Conservation (phyloP, 169 alveolate genomes). For the Cryptosporidium bovis region DNA sequence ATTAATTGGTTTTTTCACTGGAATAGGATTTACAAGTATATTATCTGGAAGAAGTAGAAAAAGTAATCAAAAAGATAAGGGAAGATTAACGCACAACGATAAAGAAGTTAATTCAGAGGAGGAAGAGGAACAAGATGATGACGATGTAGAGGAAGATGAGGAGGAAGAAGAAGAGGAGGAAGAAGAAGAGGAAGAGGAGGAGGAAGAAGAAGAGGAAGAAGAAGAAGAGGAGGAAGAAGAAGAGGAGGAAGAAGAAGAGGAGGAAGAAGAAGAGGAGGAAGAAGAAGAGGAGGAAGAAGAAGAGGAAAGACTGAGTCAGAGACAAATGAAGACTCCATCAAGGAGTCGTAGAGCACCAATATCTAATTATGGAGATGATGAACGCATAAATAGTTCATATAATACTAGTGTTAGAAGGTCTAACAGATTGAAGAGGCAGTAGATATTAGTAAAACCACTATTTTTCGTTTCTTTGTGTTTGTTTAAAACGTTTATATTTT, state of each 20-base stretch:
- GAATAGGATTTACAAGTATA: conserved; percentile 18
- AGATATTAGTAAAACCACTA: not conserved
- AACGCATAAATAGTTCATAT: conserved; percentile 37
- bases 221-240: conserved; percentile 56
- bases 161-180: conserved; percentile 26
- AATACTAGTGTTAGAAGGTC: conserved; percentile 70
- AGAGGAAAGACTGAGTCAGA: conserved; percentile 11
- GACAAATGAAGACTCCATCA: conserved; percentile 42
- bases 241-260: conserved; percentile 29
- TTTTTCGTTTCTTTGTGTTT: too few relatives aligned
- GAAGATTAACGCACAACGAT: not conserved
- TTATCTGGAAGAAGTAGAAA: not conserved
- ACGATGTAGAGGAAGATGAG: conserved; percentile 31
- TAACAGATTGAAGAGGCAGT: conserved; percentile 15
- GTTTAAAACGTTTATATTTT: too few relatives aligned
- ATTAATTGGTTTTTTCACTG: conserved; percentile 54
- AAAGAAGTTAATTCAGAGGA: conserved; percentile 16
- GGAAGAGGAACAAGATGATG: conserved; percentile 33
- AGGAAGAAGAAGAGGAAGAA: conserved; percentile 34
- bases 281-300: conserved; percentile 39
- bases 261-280: not conserved
- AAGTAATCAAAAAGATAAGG: not conserved
- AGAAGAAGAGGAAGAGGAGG: conserved; percentile 50
- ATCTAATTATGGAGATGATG: conserved; percentile 14
- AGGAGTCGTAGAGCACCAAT: not conserved